Evolutionary conservation across 2,329 filamentous ascomycete species (phyloP), one percentile per base, ranked within the genome.

Genomic region (Myriosclerotinia scirpicola): DNA sequence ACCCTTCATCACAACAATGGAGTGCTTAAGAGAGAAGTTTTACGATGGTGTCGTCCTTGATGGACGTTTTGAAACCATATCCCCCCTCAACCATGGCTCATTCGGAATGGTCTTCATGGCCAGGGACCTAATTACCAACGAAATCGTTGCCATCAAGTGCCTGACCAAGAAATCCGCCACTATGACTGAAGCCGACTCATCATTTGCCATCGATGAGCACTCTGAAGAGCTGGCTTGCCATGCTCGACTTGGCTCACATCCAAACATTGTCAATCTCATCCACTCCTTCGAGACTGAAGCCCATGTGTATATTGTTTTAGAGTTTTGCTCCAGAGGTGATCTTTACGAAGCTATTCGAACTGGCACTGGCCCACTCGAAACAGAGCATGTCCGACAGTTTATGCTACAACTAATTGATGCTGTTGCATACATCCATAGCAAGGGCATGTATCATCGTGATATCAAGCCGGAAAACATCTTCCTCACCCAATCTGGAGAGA

Each of bases 391-490:
- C 68, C 92, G 95, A 71, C 91, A 92, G 71, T 97, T 98, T 82
- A 98, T 99, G 95, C 83, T 97, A 68, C 88, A 99, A 80, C 87
- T 99, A 44, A 86, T 99, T 64, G 89, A 91, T 76, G 92, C 94
- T 61, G 90, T 99, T 60, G 88, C 91, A 69, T 93, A 92, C 79
- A 92, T 97, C 80, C 95, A 99, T 79, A 85, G 86, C 70, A 93
- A 93, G 78, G 93, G 92, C 71, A 87, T 98, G 76, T 97, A 93
- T 78, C 95, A 99, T 77, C 91, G 95, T 69, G 95, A 99, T 79
- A 97, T 99, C 86, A 99, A 99, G 82, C 95, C 95, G 0, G 95
- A 99, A 84, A 99, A 99, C 83, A 97, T 99, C 79, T 98, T 99
- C 78, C 84, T 99, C 70, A 91, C 89, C 67, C 86, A 93, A 68